Evolutionary conservation across 257 asterid genomes (phyloP), one percentile per base, ranked within the genome.

Genomic region (Plantago ovata): DNA sequence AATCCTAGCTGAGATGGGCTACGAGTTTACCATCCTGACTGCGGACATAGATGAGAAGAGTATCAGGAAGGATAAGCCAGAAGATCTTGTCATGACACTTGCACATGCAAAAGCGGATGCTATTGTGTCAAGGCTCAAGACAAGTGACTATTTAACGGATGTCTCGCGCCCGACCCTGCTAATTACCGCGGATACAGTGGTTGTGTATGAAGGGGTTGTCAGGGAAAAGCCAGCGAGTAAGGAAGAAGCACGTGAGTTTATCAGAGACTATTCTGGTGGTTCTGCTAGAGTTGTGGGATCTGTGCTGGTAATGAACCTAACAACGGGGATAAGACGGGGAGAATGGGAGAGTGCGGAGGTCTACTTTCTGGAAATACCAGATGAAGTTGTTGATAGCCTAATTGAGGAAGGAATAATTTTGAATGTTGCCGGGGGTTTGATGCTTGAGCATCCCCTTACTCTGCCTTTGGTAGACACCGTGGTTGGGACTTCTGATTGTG

Each of bases 301-400:
- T 69, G 95, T 89, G 65, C 70, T 86, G 60, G 94, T 89, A 56
- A 80, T 95, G 22, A 81, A 93, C 84, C 87, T 93, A 43, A 74
- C 65, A 77, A 75, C 86, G 19, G 94, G 95, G 72, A 43, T 60
- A 33, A 79, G 77, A 60, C 86, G 71, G 79, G 96, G 92, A 59
- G 95, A 71, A 13, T 93, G 83, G 83, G 98, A 93, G 84, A 84
- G 68, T 82, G 98, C 86, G 40, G 98, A 89, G 97, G 98, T 93
- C 77, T 80, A 86, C 70, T 93, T 93, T 79, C 81, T 74, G 36
- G 89, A 82, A 24, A 89, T 93, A 69, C 94, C 97, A 3, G 95
- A 86, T 64, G 63, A 78, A 60, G 73, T 78, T 13, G 79, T 86
- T 14, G 97, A 93, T 49, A 71, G 72, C 55, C 80, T 93, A 96